Conservation (phyloP, 2,329 filamentous ascomycete species). For the Celoporthe dispersa region DNA sequence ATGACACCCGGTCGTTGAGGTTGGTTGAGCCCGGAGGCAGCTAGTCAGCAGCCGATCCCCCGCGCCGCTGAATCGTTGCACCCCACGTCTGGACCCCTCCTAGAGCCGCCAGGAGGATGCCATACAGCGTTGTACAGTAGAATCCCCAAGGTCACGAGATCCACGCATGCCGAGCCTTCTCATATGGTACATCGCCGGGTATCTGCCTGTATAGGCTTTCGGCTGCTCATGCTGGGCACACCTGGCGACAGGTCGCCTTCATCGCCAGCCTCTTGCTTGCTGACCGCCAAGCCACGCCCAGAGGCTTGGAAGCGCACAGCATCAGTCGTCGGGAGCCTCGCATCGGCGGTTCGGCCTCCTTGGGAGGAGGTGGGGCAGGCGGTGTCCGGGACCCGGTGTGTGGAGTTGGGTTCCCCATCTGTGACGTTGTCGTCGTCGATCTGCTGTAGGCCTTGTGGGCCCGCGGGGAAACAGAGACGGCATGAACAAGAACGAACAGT, state of each 20-base stretch:
- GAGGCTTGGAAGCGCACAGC: conserved; percentile 16
- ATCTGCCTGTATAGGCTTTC: background rate
- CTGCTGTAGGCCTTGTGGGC: conserved; percentile 19
- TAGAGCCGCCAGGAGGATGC: background rate
- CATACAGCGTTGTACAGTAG: background rate
- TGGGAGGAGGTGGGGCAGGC: conserved; percentile 9
- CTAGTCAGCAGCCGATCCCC: conserved; percentile 13
- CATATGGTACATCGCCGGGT: conserved; percentile 1
- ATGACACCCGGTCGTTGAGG: background rate
- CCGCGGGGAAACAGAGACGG: conserved; percentile 20
- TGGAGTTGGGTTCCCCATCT: conserved; percentile 17
- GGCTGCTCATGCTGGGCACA: conserved; percentile 6
- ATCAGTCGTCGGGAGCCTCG: background rate
- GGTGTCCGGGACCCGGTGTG: conserved; percentile 14
- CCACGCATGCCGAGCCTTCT: background rate
- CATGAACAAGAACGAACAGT: background rate
- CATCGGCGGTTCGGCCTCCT: conserved; percentile 15
- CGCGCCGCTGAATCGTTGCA: conserved; percentile 19
- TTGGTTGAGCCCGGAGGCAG: background rate
- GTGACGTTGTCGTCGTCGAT: conserved; percentile 29
- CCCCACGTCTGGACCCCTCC: background rate
- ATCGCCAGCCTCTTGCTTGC: conserved; percentile 7
- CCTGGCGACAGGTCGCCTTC: conserved; percentile 17
- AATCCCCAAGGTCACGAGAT: background rate
- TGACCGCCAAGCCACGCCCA: conserved; percentile 27